Conservation (phyloP, 257 asterid genomes). For the Solanum chiquidenum region DNA sequence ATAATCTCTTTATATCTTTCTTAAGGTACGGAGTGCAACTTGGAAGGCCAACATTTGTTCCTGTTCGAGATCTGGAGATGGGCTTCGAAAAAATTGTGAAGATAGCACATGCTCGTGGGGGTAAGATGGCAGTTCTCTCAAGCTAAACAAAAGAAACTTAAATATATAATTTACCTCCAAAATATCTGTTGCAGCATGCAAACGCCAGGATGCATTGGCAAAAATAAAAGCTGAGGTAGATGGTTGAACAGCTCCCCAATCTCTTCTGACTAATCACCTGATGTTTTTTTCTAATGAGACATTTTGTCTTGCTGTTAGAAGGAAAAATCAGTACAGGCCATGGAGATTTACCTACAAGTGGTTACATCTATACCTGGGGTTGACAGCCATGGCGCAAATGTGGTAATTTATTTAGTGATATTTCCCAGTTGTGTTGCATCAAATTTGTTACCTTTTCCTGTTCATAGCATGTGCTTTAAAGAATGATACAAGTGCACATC, state of each 20-base stretch:
- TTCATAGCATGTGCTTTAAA: neutral
- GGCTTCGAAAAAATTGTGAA: conserved; percentile 88
- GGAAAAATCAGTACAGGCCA: conserved; percentile 55
- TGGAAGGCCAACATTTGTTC: conserved; percentile 84
- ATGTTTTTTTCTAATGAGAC: conserved; percentile 2
- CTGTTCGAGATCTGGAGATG: conserved; percentile 79
- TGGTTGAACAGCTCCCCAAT: conserved; percentile 2
- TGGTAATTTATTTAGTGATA: conserved; percentile 35
- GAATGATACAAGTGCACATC: neutral
- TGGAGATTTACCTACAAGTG: conserved; percentile 71
- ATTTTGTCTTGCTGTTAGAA: conserved; percentile 36
- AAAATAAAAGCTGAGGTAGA: conserved; percentile 71
- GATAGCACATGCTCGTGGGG: conserved; percentile 86
- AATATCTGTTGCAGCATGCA: conserved; percentile 51
- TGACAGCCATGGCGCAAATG: conserved; percentile 70
- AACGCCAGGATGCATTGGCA: conserved; percentile 61
- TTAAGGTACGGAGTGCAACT: conserved; percentile 62
- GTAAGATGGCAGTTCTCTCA: conserved; percentile 23
- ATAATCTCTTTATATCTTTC: conserved; percentile 2
- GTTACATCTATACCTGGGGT: conserved; percentile 87
- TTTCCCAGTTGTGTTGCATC: neutral
- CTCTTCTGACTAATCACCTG: neutral
- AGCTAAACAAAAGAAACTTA: conserved; percentile 3
- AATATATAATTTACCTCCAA: neutral
- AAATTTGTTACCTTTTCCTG: neutral